Conservation (phyloP, 768 basidiomycete species). For the Panus rudis region DNA sequence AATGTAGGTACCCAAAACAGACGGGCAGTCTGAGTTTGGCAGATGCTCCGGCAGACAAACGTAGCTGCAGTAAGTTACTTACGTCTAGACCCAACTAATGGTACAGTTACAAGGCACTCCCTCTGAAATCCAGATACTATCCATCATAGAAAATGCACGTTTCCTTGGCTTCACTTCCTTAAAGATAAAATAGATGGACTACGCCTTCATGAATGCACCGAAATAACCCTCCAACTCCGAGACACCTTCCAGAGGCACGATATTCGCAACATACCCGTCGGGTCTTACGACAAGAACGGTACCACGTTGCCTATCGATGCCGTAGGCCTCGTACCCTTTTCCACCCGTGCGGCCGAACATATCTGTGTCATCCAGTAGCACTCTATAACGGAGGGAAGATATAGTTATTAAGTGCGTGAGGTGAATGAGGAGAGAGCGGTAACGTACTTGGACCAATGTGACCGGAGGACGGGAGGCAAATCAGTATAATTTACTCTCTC, state of each 20-base stretch:
- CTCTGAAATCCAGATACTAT: too few species aligned
- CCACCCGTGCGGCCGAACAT: slow-evolving; percentile 39
- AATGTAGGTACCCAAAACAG: too few species aligned
- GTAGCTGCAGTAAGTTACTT: too few species aligned
- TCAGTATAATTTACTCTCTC: slow-evolving; percentile 35
- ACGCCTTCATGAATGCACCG: slow-evolving; percentile 30
- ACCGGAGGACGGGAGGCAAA: slow-evolving; percentile 37
- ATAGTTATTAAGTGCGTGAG: not conserved
- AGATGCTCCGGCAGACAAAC: too few species aligned
- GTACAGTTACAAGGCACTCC: too few species aligned
- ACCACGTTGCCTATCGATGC: slow-evolving; percentile 36
- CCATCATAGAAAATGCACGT: too few species aligned
- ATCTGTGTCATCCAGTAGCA: slow-evolving; percentile 52
- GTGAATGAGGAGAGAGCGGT: slow-evolving; percentile 2
- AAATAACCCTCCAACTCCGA: slow-evolving; percentile 40
- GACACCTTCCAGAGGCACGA: slow-evolving; percentile 39
- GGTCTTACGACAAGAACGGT: slow-evolving; percentile 51
- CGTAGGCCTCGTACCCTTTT: slow-evolving; percentile 50
- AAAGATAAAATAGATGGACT: too few species aligned
- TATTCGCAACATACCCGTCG: slow-evolving; percentile 57
- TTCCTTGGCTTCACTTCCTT: too few species aligned
- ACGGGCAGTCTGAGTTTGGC: too few species aligned
- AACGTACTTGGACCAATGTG: slow-evolving; percentile 56
- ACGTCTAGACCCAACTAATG: too few species aligned
- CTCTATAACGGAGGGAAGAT: slow-evolving; percentile 29